These are phyloP conservation scores for Helotiales sp. DNA, from an alignment of 2,329 filamentous ascomycete species.

Conservation along the genomic window DNA sequence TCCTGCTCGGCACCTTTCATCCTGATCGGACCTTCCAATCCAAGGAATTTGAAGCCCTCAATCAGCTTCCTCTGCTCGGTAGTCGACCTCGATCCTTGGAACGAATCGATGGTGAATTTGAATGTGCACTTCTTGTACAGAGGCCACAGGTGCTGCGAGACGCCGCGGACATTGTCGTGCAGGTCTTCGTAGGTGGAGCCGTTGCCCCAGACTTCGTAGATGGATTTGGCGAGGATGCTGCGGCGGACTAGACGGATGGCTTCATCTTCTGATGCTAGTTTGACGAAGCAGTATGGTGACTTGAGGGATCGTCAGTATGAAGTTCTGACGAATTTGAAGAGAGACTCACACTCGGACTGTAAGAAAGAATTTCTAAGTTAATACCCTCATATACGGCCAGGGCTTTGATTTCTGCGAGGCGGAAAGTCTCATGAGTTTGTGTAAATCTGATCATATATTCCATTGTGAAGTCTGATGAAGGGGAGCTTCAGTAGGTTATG, in stretches of 20 bases:
- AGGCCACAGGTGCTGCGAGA: slow-evolving; percentile 69
- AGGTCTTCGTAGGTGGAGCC: slow-evolving; percentile 70
- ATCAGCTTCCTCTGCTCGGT: slow-evolving; percentile 75
- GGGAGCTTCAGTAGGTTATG: background rate
- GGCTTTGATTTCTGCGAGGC: slow-evolving; percentile 80
- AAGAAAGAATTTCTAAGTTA: slow-evolving; percentile 73
- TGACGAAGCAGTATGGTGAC: slow-evolving; percentile 86
- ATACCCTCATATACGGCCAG: slow-evolving; percentile 73
- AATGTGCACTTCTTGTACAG: slow-evolving; percentile 71
- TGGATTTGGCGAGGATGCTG: slow-evolving; percentile 79
- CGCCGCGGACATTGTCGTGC: slow-evolving; percentile 65
- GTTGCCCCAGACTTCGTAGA: slow-evolving; percentile 88
- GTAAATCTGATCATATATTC: slow-evolving; percentile 89
- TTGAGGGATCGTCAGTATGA: slow-evolving; percentile 46
- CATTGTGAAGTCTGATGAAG: slow-evolving; percentile 48
- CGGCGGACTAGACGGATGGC: slow-evolving; percentile 73
- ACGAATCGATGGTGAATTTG: slow-evolving; percentile 85
- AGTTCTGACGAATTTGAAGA: slow-evolving; percentile 16
- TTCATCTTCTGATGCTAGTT: slow-evolving; percentile 65
- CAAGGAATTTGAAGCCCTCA: slow-evolving; percentile 79
- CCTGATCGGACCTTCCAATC: slow-evolving; percentile 76
- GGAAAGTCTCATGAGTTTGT: slow-evolving; percentile 90
- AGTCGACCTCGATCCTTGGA: slow-evolving; percentile 71
- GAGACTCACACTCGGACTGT: slow-evolving; percentile 70
- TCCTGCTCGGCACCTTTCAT: slow-evolving; percentile 76